Base-by-base conservation (phyloP, 192 early-diverging fungal species). In the Jimgerdemannia flammicorona region DNA sequence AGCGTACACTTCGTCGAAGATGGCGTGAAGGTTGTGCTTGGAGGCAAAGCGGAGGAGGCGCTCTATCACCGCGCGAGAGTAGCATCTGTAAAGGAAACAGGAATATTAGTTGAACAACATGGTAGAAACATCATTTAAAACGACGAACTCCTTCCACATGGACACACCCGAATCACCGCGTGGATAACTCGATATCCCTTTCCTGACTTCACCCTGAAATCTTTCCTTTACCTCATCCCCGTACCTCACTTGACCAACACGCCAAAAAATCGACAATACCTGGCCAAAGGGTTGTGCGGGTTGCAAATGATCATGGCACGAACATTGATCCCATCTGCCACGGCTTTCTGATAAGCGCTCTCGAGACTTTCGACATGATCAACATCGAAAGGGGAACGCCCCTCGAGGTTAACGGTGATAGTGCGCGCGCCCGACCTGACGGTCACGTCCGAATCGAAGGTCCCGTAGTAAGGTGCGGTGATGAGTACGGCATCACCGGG, bases 1-100 rank as follows among this genome's bases (percentile, higher is more conserved):
- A 4, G 88, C 92, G 77, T 96, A 96, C 54, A 96, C 91, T 74
- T 96, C 95, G 78, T 96, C 95, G 77, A 90, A 81, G 8, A 95
- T 74, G 29, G 90, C 83, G 67, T 92, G 92, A 10, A 96, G 73
- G 39, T 86, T 72, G 65, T 93, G 84, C 18, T 76, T 71, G 41
- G 84, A 85, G 10, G 92, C 92, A 77, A 92, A 96, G 44, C 76
- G 71, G 3, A 95, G 78, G 69, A 90, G 86, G 10, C 77, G 72
- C 11, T 84, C 77, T 39, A 95, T 69, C 20, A 89, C 76, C 3
- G 81, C 78, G 18, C 78, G 85, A 17, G 90, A 76, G 49, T 91
- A 85, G 72, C 83, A 84, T 72, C 86, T 85, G 40, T 19, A n/a
- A 10, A n/a, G n/a, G n/a, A n/a, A n/a, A n/a, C 74, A 71, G 20